phyloP scores from a whole-genome alignment of 768 basidiomycete species.

The Rhodotorula kratochvilovae region DNA sequence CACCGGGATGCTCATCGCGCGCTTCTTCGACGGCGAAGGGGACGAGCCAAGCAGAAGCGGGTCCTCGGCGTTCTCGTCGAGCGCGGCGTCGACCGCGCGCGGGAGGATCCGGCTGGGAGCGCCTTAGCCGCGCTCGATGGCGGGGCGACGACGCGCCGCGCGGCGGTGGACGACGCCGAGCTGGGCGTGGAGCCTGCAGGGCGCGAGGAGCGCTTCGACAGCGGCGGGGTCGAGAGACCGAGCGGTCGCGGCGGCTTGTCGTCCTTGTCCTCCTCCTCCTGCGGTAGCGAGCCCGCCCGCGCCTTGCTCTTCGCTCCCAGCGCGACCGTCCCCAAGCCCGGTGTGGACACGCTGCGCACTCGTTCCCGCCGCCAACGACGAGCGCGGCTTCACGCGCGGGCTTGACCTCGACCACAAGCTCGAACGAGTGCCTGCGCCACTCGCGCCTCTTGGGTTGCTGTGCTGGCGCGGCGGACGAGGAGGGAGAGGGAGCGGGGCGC shows the following conservation, averaged over 20 bases:
- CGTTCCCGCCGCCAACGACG: too few species aligned
- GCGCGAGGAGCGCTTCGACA: background rate
- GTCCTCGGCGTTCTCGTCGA: background rate
- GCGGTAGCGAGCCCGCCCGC: background rate
- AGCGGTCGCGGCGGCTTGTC: background rate
- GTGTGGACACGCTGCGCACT: background rate
- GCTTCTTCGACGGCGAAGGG: background rate
- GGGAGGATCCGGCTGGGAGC: background rate
- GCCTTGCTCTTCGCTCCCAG: background rate
- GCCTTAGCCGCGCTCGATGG: background rate
- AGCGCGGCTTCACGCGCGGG: background rate
- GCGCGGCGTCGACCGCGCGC: background rate
- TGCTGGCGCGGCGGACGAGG: background rate
- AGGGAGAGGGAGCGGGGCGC: background rate
- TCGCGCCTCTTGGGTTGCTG: background rate
- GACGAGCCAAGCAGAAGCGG: background rate
- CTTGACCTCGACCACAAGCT: conserved; percentile 4
- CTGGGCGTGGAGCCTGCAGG: background rate
- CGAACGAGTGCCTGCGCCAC: conserved; percentile 3
- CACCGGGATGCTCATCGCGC: background rate
- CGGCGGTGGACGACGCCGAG: too few species aligned
- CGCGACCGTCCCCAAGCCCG: background rate
- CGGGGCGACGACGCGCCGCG: background rate
- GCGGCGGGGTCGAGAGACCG: background rate
- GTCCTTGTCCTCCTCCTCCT: background rate